These are phyloP conservation scores for Acephala macrosclerotiorum DNA, from an alignment of 2,329 filamentous ascomycete species.

Conservation along the genomic window DNA sequence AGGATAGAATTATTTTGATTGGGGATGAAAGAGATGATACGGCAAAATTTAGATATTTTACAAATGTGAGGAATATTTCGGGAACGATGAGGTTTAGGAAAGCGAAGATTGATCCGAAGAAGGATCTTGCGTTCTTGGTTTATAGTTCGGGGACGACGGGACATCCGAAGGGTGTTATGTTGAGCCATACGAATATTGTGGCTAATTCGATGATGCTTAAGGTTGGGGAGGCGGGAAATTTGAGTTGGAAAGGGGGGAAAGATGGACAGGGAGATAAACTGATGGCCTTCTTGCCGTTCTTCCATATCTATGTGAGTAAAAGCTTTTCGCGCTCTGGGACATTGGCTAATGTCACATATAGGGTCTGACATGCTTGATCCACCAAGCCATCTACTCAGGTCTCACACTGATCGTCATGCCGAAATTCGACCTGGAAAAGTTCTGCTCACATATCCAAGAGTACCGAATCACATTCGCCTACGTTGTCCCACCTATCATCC, in stretches of 20 bases:
- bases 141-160: constrained; percentile 93
- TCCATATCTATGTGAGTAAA: constrained; percentile 81
- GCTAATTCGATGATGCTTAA: constrained; percentile 70
- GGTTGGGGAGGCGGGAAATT: constrained; percentile 59
- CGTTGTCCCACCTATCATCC: constrained; percentile 83
- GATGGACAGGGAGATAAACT: constrained; percentile 74
- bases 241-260: constrained; percentile 63
- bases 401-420: constrained; percentile 74
- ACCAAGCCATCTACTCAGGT: constrained; percentile 71
- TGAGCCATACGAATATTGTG: constrained; percentile 84
- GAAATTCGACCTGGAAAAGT: constrained; percentile 82
- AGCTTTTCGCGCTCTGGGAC: background rate
- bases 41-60: constrained; percentile 74
- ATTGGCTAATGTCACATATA: constrained; percentile 15
- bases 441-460: constrained; percentile 79
- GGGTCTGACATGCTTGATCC: constrained; percentile 76
- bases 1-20: constrained; percentile 77
- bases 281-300: constrained; percentile 85
- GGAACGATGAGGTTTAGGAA: constrained; percentile 64
- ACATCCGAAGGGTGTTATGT: constrained; percentile 88
- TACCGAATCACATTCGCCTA: constrained; percentile 79
- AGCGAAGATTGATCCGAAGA: constrained; percentile 69
- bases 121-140: constrained; percentile 83
- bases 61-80: constrained; percentile 69
- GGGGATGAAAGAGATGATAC: constrained; percentile 71